phyloP scores from a whole-genome alignment of 345 rosid genomes.

The Acer yangbiense region DNA sequence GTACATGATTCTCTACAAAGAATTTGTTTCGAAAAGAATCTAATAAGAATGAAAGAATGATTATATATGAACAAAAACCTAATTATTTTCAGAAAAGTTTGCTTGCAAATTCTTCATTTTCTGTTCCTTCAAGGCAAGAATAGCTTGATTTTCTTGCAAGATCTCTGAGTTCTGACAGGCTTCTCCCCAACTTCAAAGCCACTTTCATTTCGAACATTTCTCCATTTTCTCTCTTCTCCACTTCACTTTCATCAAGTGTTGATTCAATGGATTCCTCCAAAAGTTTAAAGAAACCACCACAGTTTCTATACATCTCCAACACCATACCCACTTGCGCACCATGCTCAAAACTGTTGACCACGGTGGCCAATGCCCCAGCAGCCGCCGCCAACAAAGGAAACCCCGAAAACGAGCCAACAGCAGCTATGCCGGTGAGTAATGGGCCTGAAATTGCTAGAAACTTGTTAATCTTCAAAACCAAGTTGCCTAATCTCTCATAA shows the following conservation, averaged over 20 bases:
- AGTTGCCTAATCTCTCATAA: conserved; percentile 42
- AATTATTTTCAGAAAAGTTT: conserved; percentile 36
- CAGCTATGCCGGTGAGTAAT: conserved; percentile 39
- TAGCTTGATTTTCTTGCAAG: conserved; percentile 34
- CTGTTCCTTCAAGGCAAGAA: conserved; percentile 17
- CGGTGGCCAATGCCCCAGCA: conserved; percentile 40
- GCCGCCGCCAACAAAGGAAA: conserved; percentile 24
- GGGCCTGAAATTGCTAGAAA: conserved; percentile 48
- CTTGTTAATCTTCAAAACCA: conserved; percentile 47
- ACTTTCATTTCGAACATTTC: conserved; percentile 44
- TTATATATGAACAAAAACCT: not conserved
- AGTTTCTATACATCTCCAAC: conserved; percentile 54
- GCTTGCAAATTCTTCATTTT: conserved; percentile 44
- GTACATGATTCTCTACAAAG: not conserved
- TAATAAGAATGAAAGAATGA: conserved; percentile 4
- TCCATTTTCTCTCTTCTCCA: conserved; percentile 37
- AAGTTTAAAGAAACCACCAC: conserved; percentile 40
- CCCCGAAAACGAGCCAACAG: conserved; percentile 29
- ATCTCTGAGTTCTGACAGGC: conserved; percentile 46
- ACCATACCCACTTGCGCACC: conserved; percentile 60
- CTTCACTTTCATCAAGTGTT: conserved; percentile 23
- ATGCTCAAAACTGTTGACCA: conserved; percentile 44
- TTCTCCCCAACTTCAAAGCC: conserved; percentile 48
- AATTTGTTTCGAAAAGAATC: not conserved
- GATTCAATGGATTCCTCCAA: conserved; percentile 40